Percentiles rank a stretch among this genome's conserved stretches.
These are phyloP conservation scores for Xeromyces bisporus DNA, from an alignment of 495 filamentous ascomycete species.

Conservation along the genomic window DNA sequence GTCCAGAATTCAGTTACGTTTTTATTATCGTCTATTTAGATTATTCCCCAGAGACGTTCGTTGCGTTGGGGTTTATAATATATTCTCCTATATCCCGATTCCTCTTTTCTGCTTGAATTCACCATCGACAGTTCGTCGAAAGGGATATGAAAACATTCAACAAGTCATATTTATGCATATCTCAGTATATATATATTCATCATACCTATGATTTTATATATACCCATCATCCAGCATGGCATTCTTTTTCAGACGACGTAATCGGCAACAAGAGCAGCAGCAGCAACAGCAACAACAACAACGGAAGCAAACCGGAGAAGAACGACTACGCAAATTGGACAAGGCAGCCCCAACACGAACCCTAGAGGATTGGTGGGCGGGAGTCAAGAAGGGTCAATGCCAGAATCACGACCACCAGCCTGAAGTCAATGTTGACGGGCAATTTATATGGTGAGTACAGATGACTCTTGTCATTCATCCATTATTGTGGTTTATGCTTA, in stretches of 20 bases:
- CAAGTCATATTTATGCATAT: too few species aligned
- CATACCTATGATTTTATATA: too few species aligned
- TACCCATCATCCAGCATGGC: not conserved
- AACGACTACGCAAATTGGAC: slow-evolving; percentile 24
- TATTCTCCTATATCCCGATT: too few species aligned
- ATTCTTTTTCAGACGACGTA: not conserved
- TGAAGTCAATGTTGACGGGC: slow-evolving; percentile 18
- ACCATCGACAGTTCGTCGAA: too few species aligned
- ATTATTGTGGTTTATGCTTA: not conserved
- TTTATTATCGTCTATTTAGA: too few species aligned
- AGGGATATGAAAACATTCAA: too few species aligned
- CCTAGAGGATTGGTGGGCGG: slow-evolving; percentile 28
- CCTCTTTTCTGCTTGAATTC: too few species aligned
- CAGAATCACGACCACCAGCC: slow-evolving; percentile 18
- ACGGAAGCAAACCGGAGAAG: slow-evolving; percentile 15
- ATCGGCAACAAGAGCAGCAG: not conserved
- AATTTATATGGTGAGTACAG: slow-evolving; percentile 25
- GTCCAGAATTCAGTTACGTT: too few species aligned
- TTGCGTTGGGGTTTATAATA: too few species aligned
- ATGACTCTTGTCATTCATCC: not conserved
- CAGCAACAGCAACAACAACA: slow-evolving; percentile 1
- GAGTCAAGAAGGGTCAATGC: too few species aligned
- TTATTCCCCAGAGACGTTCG: too few species aligned
- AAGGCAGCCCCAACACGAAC: slow-evolving; percentile 23
- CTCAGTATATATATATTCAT: too few species aligned